A percentile compares a stretch with the other conserved stretches of the same genome.
phyloP scores from a whole-genome alignment of 768 basidiomycete genomes.

The Lentinula lateritia region DNA sequence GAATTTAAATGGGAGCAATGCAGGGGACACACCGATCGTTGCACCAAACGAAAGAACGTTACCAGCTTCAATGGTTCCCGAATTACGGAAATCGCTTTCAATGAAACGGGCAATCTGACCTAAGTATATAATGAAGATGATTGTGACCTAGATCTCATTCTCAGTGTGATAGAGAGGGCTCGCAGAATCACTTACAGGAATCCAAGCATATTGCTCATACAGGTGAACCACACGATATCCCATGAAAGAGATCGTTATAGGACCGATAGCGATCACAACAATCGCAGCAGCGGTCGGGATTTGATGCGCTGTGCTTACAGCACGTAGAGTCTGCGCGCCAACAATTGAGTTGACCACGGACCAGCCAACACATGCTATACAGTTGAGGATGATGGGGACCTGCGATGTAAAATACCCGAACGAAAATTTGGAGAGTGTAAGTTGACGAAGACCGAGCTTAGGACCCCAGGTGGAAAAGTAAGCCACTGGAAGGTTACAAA shows the following conservation, averaged over 20 bases:
- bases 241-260: background rate
- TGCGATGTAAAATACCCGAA: background rate
- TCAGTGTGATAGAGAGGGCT: background rate
- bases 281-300: slow-evolving; percentile 1
- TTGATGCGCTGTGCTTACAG: slow-evolving; percentile 6
- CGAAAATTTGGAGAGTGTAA: slow-evolving; percentile 36
- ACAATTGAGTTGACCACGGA: slow-evolving; percentile 58
- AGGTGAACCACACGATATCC: slow-evolving; percentile 2
- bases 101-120: background rate
- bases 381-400: background rate
- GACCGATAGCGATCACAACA: background rate
- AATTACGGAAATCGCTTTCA: background rate
- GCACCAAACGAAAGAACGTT: slow-evolving; percentile 43
- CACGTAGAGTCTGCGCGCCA: slow-evolving; percentile 40
- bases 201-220: slow-evolving; percentile 4
- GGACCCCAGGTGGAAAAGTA: slow-evolving; percentile 45
- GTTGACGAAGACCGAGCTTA: slow-evolving; percentile 54
- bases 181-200: background rate
- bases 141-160: background rate
- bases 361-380: slow-evolving; percentile 43
- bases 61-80: slow-evolving; percentile 15
- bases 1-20: background rate
- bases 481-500: background rate
- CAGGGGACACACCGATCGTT: slow-evolving; percentile 45
- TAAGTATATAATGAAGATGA: slow-evolving; percentile 2